Conservation (phyloP, 2,329 filamentous ascomycete species). For the Rutstroemia sydowiana region DNA sequence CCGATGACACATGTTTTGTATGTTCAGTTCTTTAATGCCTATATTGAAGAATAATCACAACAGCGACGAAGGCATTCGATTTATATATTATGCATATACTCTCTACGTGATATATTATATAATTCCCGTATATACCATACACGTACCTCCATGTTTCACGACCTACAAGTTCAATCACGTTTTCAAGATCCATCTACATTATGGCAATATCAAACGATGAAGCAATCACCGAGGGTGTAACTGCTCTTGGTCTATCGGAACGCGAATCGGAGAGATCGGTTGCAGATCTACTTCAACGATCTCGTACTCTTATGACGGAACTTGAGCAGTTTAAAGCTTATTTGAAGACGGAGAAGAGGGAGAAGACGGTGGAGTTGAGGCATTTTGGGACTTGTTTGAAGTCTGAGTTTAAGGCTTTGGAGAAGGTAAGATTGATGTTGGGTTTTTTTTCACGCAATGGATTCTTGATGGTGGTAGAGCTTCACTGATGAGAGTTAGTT, state of each 20-base stretch:
- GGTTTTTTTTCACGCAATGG: no score
- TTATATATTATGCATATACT: no score
- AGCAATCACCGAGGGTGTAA: not conserved
- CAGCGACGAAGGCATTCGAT: no score
- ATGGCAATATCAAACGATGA: not conserved
- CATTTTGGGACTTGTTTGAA: conserved; percentile 40
- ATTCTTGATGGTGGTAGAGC: no score
- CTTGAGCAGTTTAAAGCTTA: conserved; percentile 37
- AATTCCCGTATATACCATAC: no score
- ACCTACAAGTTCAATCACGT: not conserved
- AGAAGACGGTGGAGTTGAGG: conserved; percentile 41
- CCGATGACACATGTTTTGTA: not conserved
- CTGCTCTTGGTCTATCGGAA: not conserved
- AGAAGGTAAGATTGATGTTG: conserved; percentile 27
- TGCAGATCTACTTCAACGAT: conserved; percentile 20
- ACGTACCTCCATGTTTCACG: not conserved
- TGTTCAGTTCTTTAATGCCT: not conserved
- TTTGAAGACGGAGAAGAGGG: conserved; percentile 35
- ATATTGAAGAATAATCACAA: no score
- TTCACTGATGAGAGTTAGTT: no score
- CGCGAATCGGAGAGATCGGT: conserved; percentile 4
- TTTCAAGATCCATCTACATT: not conserved
- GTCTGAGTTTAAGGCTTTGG: conserved; percentile 40
- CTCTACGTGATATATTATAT: no score
- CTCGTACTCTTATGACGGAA: conserved; percentile 34